Evolutionary conservation across 2,329 filamentous ascomycete species (phyloP).

Genomic region (Cytospora paraplurivora): DNA sequence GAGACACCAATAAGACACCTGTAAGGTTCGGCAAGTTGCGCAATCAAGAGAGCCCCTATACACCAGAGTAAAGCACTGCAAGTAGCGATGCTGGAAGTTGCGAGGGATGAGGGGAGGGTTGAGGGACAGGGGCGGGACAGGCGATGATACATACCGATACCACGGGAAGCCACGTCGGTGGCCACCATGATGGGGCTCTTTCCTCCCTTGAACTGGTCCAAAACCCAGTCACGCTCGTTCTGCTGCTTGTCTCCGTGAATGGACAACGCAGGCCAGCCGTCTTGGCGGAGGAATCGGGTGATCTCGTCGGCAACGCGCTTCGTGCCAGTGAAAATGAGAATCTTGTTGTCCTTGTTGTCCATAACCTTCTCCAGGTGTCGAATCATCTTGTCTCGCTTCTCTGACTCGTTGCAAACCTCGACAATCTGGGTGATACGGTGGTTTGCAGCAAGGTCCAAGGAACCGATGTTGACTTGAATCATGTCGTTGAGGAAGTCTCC

Average conservation of each 20-base stretch:
- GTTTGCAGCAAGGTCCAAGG: constrained; percentile 93
- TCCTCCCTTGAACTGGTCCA: constrained; percentile 99
- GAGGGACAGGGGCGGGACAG: constrained; percentile 46
- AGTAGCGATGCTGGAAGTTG: constrained; percentile 61
- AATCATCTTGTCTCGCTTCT: constrained; percentile 97
- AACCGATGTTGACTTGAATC: constrained; percentile 98
- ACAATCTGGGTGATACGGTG: constrained; percentile 98
- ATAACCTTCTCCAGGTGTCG: constrained; percentile 98
- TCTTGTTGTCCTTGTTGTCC: constrained; percentile 94
- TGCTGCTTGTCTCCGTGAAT: constrained; percentile 99
- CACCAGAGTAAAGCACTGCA: constrained; percentile 89
- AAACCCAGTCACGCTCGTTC: constrained; percentile 98
- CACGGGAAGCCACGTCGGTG: constrained; percentile 99
- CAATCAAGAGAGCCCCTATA: constrained; percentile 85
- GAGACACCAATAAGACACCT: constrained; percentile 76
- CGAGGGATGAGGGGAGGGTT: constrained; percentile 37
- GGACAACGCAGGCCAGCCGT: constrained; percentile 95
- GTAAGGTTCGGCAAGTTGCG: constrained; percentile 85
- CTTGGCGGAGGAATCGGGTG: constrained; percentile 93
- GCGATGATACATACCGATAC: constrained; percentile 96
- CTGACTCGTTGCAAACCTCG: constrained; percentile 91
- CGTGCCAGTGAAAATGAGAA: constrained; percentile 88
- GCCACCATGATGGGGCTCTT: constrained; percentile 99
- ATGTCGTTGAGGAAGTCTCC: constrained; percentile 91
- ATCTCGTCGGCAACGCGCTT: constrained; percentile 98